Evolutionary conservation across 805 yeast genomes (phyloP).

Genomic region (Cyberlindnera misumaiensis): DNA sequence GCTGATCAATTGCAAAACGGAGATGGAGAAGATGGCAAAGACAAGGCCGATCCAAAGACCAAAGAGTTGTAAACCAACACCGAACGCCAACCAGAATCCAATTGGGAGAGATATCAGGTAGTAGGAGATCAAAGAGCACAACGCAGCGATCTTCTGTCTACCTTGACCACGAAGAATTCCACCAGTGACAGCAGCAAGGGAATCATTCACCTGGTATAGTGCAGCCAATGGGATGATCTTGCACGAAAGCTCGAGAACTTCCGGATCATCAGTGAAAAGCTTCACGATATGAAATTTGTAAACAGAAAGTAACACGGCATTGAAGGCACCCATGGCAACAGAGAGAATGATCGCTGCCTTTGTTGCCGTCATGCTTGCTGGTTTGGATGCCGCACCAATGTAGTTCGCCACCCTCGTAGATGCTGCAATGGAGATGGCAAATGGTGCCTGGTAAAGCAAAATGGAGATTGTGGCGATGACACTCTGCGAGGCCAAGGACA

Average conservation of each 20-base stretch:
- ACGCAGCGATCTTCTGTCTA: slow-evolving; percentile 57
- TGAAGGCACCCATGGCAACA: slow-evolving; percentile 33
- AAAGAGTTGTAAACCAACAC: slow-evolving; percentile 33
- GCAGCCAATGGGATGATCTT: slow-evolving; percentile 58
- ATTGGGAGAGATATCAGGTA: slow-evolving; percentile 55
- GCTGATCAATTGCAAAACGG: slow-evolving; percentile 36
- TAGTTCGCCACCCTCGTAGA: slow-evolving; percentile 74
- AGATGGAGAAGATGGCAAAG: slow-evolving; percentile 44
- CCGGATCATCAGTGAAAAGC: slow-evolving; percentile 55
- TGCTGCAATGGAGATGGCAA: slow-evolving; percentile 68
- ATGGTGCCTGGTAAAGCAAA: slow-evolving; percentile 65
- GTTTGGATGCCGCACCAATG: slow-evolving; percentile 53
- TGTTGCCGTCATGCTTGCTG: slow-evolving; percentile 39
- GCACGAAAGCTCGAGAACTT: slow-evolving; percentile 45
- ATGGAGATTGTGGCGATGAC: slow-evolving; percentile 65
- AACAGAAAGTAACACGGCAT: slow-evolving; percentile 38
- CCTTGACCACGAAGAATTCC: slow-evolving; percentile 80
- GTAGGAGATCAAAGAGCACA: slow-evolving; percentile 48
- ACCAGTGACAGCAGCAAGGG: slow-evolving; percentile 63
- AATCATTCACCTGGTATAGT: slow-evolving; percentile 63
- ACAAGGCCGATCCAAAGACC: slow-evolving; percentile 62
- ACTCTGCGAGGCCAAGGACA: slow-evolving; percentile 65
- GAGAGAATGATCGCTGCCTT: slow-evolving; percentile 37
- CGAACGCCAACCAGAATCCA: slow-evolving; percentile 46
- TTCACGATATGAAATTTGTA: slow-evolving; percentile 38